Base-by-base conservation (phyloP, 2,329 filamentous ascomycete genomes). In the Thermoascus crustaceus region DNA sequence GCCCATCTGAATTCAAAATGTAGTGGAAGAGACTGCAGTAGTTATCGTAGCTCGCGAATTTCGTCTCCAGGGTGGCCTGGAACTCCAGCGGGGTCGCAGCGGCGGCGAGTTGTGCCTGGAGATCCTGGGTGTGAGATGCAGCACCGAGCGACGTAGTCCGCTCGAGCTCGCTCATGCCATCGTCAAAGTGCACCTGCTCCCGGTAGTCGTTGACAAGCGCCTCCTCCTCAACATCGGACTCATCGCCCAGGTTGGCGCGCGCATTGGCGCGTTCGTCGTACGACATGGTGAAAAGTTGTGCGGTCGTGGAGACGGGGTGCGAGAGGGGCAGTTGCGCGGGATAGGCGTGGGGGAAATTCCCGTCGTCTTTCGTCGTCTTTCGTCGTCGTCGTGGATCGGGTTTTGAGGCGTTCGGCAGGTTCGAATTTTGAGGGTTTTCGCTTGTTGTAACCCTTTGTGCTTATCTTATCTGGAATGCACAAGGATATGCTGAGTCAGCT, bases 11-110 rank as follows among this genome's bases (percentile, higher is more conserved):
- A 76, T 98, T 98, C 60, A 98, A 73, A 64, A 98, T 95, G 69
- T 86, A 96, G 72, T 98, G 91, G 73, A 98, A 98, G 53, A 98
- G 73, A 67, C 85, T 94, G 80, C 91, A 98, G 76, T 98, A 98
- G 63, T 86, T 85, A 71, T 98, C 91, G 74, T 98, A 98, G 71
- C 88, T 95, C 64, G 86, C 82, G 71, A 96, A 95, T 71, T 96
- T 96, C 64, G 85, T 85, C 67, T 96, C 91, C 38, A 98, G 76
- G 21, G 88, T 85, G 31, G 91, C 91, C 58, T 91, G 87, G 66
- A 94, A 96, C 62, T 98, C 91, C 49, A 98, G 75, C 34, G 91
- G 91, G 56, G 91, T 89, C 46, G 91, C 91, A 41, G 91, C 91
- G 48, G 88, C 86, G 47, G 81, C 81, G 45, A 98, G 75, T 62